Conservation (phyloP, 176 grass and related monocot species). For the Thinopyrum elongatum region DNA sequence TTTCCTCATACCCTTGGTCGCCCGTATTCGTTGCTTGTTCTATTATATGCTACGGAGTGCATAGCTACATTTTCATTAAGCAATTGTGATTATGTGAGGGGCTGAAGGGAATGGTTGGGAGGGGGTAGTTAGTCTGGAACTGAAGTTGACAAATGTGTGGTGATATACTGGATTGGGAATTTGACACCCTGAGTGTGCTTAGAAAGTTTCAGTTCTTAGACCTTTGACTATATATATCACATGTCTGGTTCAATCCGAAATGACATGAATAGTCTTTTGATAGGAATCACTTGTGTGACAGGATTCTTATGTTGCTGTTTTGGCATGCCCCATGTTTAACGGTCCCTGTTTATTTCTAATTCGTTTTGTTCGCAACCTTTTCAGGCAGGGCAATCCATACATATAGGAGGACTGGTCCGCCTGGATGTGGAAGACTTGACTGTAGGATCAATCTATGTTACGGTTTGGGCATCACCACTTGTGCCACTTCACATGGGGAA, state of each 20-base stretch:
- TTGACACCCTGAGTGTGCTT: background rate
- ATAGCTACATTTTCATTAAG: background rate
- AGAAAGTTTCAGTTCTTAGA: background rate
- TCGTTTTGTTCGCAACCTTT: background rate
- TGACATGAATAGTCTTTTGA: background rate
- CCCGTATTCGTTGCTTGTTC: background rate
- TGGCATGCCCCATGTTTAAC: background rate
- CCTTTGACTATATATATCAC: background rate
- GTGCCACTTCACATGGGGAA: conserved; percentile 94
- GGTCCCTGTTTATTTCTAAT: background rate
- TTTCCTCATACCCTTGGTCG: background rate
- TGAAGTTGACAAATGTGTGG: background rate
- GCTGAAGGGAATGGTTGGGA: background rate
- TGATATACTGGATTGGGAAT: background rate
- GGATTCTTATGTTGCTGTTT: background rate
- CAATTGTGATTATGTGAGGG: background rate
- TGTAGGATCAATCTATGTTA: conserved; percentile 66
- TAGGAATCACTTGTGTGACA: background rate
- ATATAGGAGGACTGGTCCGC: conserved; percentile 68
- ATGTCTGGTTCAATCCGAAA: background rate
- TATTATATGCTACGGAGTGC: background rate
- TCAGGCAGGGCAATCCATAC: conserved; percentile 74
- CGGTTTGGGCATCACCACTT: conserved; percentile 82
- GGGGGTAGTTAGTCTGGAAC: background rate
- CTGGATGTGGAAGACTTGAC: conserved; percentile 69